These are phyloP conservation scores for Vaccinium macrocarpon DNA, from an alignment of 148 eudicot genomes.

Conservation along the genomic window DNA sequence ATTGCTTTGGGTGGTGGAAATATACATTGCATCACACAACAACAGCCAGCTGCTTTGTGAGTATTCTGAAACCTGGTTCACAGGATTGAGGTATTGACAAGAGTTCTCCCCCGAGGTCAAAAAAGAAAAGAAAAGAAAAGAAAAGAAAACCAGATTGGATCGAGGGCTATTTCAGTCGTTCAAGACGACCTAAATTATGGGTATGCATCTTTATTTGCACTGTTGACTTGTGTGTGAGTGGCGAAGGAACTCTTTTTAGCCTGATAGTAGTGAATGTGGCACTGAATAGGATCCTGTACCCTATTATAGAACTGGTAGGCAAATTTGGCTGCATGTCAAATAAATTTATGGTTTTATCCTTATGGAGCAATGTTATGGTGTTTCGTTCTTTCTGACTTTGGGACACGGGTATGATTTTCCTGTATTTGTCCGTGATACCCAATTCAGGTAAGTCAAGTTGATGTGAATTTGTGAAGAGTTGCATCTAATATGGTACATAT, in stretches of 20 bases:
- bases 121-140: background rate
- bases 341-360: background rate
- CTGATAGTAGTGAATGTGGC: background rate
- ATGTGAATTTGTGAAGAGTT: background rate
- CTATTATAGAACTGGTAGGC: background rate
- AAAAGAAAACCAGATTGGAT: background rate
- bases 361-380: background rate
- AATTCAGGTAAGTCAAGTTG: background rate
- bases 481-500: background rate
- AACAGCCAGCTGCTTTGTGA: conserved; percentile 53
- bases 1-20: conserved; percentile 88
- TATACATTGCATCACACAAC: conserved; percentile 91
- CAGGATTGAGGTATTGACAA: background rate
- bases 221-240: background rate
- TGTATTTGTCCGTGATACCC: background rate
- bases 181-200: background rate
- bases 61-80: background rate
- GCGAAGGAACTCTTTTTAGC: background rate
- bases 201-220: background rate
- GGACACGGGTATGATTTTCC: background rate
- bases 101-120: background rate
- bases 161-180: background rate
- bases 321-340: background rate
- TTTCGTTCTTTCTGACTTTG: background rate
- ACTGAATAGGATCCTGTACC: background rate